A percentile compares a stretch with the other conserved stretches of the same genome.
Evolutionary conservation across 495 filamentous ascomycete species (phyloP).

Genomic region (Talaromyces liani): DNA sequence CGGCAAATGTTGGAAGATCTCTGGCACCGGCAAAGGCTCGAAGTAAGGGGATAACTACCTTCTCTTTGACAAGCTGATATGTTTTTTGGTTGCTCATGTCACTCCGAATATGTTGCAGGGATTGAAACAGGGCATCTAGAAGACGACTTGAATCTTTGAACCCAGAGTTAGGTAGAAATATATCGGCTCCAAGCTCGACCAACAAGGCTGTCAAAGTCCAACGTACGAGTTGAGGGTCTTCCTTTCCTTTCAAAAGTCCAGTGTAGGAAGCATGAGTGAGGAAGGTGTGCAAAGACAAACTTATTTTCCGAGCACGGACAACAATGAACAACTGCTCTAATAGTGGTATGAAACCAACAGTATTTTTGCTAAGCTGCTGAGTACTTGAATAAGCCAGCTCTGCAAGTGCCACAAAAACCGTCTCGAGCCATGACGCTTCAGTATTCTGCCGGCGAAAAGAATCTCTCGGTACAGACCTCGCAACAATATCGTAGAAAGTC

Average conservation of each 20-base stretch:
- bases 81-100: slow-evolving; percentile 18
- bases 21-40: slow-evolving; percentile 56
- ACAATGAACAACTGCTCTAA: slow-evolving; percentile 37
- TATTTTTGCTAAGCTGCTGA: slow-evolving; percentile 24
- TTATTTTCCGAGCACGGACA: slow-evolving; percentile 31
- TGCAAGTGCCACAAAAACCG: slow-evolving; percentile 50
- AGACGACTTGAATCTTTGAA: slow-evolving; percentile 31
- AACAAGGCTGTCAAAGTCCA: slow-evolving; percentile 58
- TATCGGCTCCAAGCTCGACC: slow-evolving; percentile 58
- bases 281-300: slow-evolving; percentile 36
- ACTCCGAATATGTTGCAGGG: slow-evolving; percentile 1
- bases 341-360: slow-evolving; percentile 26
- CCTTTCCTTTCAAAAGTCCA: slow-evolving; percentile 26
- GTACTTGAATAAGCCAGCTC: slow-evolving; percentile 35
- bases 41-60: slow-evolving; percentile 50
- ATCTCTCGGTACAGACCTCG: slow-evolving; percentile 44
- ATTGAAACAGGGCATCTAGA: slow-evolving; percentile 29
- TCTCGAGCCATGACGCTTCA: slow-evolving; percentile 60
- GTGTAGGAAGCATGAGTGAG: slow-evolving; percentile 38
- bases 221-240: slow-evolving; percentile 33
- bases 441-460: slow-evolving; percentile 46
- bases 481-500: slow-evolving; percentile 50
- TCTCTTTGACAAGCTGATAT: slow-evolving; percentile 27
- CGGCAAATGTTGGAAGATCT: slow-evolving; percentile 59
- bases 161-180: slow-evolving; percentile 54